Base-by-base conservation (phyloP, 108 stramenopile genomes). In the Schizochytrium sp. region DNA sequence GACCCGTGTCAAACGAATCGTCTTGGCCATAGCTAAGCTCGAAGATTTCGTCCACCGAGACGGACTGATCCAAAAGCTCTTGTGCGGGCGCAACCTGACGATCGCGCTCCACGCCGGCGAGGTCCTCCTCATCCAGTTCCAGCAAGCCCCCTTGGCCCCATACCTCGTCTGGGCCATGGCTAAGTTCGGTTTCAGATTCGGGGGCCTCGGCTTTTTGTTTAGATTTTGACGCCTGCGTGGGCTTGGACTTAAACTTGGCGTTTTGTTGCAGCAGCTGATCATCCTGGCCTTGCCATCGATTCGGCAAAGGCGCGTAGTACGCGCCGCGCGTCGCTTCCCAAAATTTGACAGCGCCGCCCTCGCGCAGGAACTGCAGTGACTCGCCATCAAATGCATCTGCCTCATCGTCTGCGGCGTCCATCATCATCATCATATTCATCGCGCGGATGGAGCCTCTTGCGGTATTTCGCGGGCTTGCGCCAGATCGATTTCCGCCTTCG, bases 291-390 rank as follows among this genome's bases (percentile, higher is more conserved):
- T 12, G 48, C 76, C 76, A 83, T 12, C 76, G 76, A 45, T 53
- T 83, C 6, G 76, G 76, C 10, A 83, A 23, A 6, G 76, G 76
- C 45, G 76, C 48, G 28, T 83, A 83, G 4, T 83, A 83, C 1
- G 76, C 76, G 51, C 76, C 76, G 4, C 51, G 76, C 44, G 76
- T n/a, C 4, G 48, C 76, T 45, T 83, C 76, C 76, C 76, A 83
- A 23, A 83, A 83, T 23, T 83, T 83, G 28, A 83, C 76, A 12
- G 76, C 76, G n/a, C 76, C 76, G 76, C 76, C 76, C 19, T 53
- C 51, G 51, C 28, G 45, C 25, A 6, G 43, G 4, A 83, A 45
- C 0, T 57, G 55, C 16, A 14, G 55, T 16, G 55, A 14, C 16
- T 57, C 55, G 16, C 14, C 14, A 16, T 57, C 55, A 16, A 57